Base-by-base conservation (phyloP, 106 monocot species). In the Dendrobium chrysotoxum region DNA sequence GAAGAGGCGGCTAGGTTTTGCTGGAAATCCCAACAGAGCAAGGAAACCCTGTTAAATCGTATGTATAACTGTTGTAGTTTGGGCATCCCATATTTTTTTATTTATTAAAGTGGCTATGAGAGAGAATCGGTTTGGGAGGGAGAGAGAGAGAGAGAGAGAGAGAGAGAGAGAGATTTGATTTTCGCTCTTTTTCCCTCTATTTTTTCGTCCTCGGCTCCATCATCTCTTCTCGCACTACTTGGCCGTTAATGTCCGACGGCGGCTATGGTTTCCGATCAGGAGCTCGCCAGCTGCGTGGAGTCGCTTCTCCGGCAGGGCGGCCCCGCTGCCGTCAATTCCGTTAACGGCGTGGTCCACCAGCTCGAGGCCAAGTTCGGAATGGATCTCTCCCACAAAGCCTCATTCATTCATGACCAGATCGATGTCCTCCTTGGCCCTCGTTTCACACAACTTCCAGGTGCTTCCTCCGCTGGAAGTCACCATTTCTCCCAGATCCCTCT, bases 311-410 rank as follows among this genome's bases (percentile, higher is more conserved):
- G 95, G 10, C 95, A 95, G 66, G 47, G 81, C 15, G 75, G 68
- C 12, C 44, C 86, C 31, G 53, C 64, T 38, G 81, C 81, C 79
- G 40, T 44, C 44, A 80, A 72, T 12, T 88, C 85, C 79, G 81
- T 93, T 31, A 77, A 40, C 81, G 87, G 82, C 81, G 89, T 93
- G 18, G 91, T 93, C 64, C 91, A 86, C 46, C 86, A 96, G 78
- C 84, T 96, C 13, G 93, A 93, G 83, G 86, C 89, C 28, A 87
- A 87, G 66, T 84, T 93, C 67, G 93, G 95, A 82, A 57, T 93
- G 41, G 95, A 96, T 80, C 93, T 96, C 84, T 91, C 95, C 77
- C 92, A 89, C 91, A 93, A 96, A 85, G 84, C 91, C 20, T 81
- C 77, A 41, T 93, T 96, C 85, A 93, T 96, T 74, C 87, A 91